Conservation (phyloP, 352 stramenopile species). For the Pythium scleroteichum region DNA sequence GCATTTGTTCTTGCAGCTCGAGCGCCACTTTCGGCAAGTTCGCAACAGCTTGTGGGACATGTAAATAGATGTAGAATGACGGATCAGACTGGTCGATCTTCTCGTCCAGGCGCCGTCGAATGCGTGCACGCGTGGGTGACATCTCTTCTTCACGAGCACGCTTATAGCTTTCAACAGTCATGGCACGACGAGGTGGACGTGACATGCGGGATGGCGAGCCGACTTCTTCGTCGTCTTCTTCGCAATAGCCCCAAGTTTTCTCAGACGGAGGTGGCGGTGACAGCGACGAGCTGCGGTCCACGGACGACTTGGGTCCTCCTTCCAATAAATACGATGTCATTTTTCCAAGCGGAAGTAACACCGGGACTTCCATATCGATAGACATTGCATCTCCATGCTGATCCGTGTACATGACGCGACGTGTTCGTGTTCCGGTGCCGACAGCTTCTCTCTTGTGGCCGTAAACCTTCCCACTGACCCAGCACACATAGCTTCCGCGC, state of each 20-base stretch:
- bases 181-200: constrained; percentile 13
- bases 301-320: constrained; percentile 28
- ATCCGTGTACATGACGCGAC: constrained; percentile 61
- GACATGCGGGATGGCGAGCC: constrained; percentile 28
- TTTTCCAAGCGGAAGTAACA: constrained; percentile 62
- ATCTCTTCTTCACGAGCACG: constrained; percentile 32
- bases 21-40: constrained; percentile 65
- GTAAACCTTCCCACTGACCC: constrained; percentile 65
- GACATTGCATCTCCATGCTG: constrained; percentile 44
- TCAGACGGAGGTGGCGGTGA: constrained; percentile 61
- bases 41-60: constrained; percentile 58
- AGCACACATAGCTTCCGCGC: constrained; percentile 65
- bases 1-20: constrained; percentile 62
- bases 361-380: constrained; percentile 78
- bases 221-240: constrained; percentile 30
- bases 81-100: constrained; percentile 56
- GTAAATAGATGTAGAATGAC: constrained; percentile 67
- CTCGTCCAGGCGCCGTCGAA: constrained; percentile 51
- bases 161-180: constrained; percentile 27
- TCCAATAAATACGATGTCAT: constrained; percentile 67
- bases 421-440: constrained; percentile 62
- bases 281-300: constrained; percentile 42
- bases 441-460: constrained; percentile 57
- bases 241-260: constrained; percentile 41
- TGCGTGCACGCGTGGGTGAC: constrained; percentile 54